Base-by-base conservation (phyloP, 208 protist genomes). In the Leishmania amazonensis region DNA sequence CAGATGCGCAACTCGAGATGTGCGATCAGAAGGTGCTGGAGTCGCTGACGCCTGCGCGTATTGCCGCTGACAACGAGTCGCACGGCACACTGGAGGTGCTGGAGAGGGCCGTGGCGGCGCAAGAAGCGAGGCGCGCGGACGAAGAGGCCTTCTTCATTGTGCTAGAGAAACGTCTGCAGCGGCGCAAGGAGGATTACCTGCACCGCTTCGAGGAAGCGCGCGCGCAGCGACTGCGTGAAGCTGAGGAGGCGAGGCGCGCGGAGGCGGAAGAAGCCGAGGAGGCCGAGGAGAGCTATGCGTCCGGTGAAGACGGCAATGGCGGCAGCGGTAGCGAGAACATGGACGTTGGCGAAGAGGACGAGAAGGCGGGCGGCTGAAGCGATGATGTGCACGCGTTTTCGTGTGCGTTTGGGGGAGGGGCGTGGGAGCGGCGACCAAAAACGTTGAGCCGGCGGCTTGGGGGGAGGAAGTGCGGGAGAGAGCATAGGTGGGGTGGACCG, bases 21-120 rank as follows among this genome's bases (percentile, higher is more conserved):
- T 42, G n/a, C 21, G 40, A 76, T 9, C 17, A 70, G 2, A 73
- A 75, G 35, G 64, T 81, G 47, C 49, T 87, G 45, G 35, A 3
- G 40, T 11, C 79, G 47, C 77, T 94, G 13, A 89, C 90, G 7
- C 87, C 88, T 40, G 73, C 77, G 13, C 11, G 7, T 2, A 85
- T 96, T 71, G 91, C 91, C 31, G 60, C 45, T 19, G 88, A 81
- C 21, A 96, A 96, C 78, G 81, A 80, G 17, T 93, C 89, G 5
- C 58, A 76, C 40, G 75, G 86, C 15, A 96, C 93, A 40, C 81
- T 89, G 47, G 74, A 58, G 13, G 81, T 81, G 68, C 70, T 96
- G 57, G 67, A 76, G 67, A 77, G 71, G 35, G 89, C 88, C 2
- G 45, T 85, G 31, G 83, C 64, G n/a, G 85, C 58, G 45, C 80